Percentiles rank a stretch among this genome's conserved stretches.
Conservation (phyloP, 768 basidiomycete genomes). For the Trametes punicea region DNA sequence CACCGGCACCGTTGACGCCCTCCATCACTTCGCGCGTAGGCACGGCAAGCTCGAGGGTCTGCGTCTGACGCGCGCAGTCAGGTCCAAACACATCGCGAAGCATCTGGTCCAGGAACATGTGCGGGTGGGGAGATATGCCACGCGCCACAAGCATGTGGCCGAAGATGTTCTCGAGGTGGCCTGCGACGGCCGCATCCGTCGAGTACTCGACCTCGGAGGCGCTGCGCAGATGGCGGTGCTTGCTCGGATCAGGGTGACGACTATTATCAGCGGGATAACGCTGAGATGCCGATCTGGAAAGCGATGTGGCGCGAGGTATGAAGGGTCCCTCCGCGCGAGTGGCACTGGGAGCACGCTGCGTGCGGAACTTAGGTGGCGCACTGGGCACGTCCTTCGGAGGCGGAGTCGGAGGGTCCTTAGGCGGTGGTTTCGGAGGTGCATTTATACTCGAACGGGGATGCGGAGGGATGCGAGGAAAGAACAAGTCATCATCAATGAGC, state of each 20-base stretch:
- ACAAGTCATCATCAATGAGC: conserved; percentile 67
- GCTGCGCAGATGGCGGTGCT: conserved; percentile 8
- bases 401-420: background rate
- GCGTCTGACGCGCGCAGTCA: conserved; percentile 40
- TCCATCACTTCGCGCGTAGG: conserved; percentile 41
- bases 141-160: conserved; percentile 56
- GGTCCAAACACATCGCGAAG: conserved; percentile 52
- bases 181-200: conserved; percentile 36
- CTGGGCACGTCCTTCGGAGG: conserved; percentile 4
- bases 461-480: conserved; percentile 52
- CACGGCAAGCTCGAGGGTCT: conserved; percentile 52
- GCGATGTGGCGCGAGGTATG: background rate
- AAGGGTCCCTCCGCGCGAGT: background rate
- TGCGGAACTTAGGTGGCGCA: background rate
- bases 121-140: conserved; percentile 50
- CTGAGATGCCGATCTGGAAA: background rate
- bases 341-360: background rate
- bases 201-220: conserved; percentile 38
- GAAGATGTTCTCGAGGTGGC: conserved; percentile 55
- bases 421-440: conserved; percentile 20
- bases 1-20: background rate
- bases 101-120: conserved; percentile 44
- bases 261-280: background rate
- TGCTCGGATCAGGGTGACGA: background rate
- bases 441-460: background rate